phyloP scores from a whole-genome alignment of 169 alveolate species.

The Eimeria falciformis region DNA sequence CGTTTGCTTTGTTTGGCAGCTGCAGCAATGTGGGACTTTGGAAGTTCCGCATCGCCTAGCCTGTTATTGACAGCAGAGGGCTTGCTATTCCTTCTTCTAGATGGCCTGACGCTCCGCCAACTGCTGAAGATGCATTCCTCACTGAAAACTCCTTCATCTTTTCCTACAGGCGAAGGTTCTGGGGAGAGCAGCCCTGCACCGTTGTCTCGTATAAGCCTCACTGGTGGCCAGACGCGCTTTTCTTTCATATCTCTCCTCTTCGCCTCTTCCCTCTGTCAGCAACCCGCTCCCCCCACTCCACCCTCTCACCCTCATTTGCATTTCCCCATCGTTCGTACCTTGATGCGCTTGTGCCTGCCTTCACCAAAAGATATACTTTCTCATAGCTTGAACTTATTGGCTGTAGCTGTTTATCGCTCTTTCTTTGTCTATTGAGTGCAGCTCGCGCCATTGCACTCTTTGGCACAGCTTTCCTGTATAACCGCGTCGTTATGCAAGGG shows the following conservation, averaged over 20 bases:
- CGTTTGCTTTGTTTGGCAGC: neutral
- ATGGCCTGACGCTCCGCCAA: constrained; percentile 37
- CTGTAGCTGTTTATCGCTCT: neutral
- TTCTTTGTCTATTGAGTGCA: neutral
- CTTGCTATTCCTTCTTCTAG: constrained; percentile 38
- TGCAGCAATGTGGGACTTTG: neutral
- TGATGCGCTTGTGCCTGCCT: no score
- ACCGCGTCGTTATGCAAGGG: neutral
- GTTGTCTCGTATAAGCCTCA: constrained; percentile 23
- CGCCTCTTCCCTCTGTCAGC: constrained; percentile 38
- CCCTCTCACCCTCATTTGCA: neutral
- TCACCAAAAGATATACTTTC: neutral
- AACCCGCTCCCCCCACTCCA: no score
- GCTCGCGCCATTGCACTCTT: constrained; percentile 28
- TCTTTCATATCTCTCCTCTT: constrained; percentile 64
- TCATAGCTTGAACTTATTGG: neutral
- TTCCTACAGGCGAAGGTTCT: neutral
- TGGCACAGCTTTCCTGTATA: constrained; percentile 26
- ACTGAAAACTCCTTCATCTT: neutral
- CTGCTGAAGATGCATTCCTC: constrained; percentile 55
- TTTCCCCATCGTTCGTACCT: neutral
- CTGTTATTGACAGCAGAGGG: constrained; percentile 29
- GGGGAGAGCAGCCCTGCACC: constrained; percentile 49
- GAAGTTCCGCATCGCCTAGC: neutral
- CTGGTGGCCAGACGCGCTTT: constrained; percentile 75